Conservation (phyloP, 495 filamentous ascomycete species). For the Tricharina praecox region DNA sequence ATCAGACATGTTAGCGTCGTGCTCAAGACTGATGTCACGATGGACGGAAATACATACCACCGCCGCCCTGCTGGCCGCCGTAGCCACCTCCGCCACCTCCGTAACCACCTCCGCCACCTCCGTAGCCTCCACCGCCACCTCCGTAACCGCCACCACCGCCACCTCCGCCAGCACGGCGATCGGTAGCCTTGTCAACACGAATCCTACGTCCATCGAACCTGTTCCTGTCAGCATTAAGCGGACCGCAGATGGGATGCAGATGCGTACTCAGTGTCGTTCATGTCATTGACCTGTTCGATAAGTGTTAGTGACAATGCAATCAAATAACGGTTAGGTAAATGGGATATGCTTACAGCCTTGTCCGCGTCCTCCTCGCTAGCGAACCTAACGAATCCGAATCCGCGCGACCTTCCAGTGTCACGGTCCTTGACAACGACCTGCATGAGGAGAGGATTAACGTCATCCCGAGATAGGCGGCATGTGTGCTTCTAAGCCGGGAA, state of each 20-base stretch:
- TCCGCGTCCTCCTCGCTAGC: constrained; percentile 66
- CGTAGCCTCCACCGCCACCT: constrained; percentile 10
- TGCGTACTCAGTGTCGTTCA: constrained; percentile 90
- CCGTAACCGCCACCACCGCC: constrained; percentile 7
- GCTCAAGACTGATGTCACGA: constrained; percentile 11
- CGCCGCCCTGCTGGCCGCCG: background rate
- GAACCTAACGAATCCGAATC: constrained; percentile 94
- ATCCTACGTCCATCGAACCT: constrained; percentile 95
- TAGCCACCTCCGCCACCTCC: constrained; percentile 6
- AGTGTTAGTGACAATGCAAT: background rate
- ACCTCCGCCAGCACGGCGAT: constrained; percentile 30
- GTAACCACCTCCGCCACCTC: constrained; percentile 3
- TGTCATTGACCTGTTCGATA: constrained; percentile 37
- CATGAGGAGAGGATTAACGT: constrained; percentile 9
- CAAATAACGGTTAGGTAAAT: background rate
- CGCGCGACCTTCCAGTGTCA: constrained; percentile 86
- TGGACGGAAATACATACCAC: background rate
- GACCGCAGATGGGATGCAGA: constrained; percentile 8
- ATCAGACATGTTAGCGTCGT: background rate
- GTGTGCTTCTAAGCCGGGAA: background rate
- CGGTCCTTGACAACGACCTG: constrained; percentile 97
- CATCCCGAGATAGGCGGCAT: background rate
- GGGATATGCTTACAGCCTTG: constrained; percentile 32
- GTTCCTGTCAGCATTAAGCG: constrained; percentile 7
- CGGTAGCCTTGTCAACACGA: constrained; percentile 89